phyloP scores from a whole-genome alignment of 768 basidiomycete species.

The Leccinum obscurum region DNA sequence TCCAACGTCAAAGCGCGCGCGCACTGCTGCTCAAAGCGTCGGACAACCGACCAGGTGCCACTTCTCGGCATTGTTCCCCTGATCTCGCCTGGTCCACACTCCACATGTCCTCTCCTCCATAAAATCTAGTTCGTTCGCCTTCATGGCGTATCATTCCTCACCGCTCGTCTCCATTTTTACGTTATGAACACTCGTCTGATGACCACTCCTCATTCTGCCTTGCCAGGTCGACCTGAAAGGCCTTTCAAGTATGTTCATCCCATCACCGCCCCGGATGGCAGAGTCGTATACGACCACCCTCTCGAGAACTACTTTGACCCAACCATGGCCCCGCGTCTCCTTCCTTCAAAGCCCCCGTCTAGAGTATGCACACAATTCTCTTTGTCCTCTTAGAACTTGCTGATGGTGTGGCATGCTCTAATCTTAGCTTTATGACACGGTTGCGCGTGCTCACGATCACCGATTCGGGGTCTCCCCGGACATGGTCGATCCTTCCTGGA shows the following conservation, averaged over 20 bases:
- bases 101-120: constrained; percentile 18
- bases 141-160: constrained; percentile 4
- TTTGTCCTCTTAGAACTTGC: not conserved
- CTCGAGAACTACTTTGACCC: constrained; percentile 29
- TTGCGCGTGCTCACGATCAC: constrained; percentile 30
- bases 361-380: constrained; percentile 15
- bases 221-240: constrained; percentile 11
- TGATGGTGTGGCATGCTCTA: not conserved
- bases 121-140: constrained; percentile 12
- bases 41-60: not conserved
- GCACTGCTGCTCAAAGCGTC: constrained; percentile 9
- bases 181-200: constrained; percentile 12
- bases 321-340: constrained; percentile 18
- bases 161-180: constrained; percentile 7
- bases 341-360: constrained; percentile 12
- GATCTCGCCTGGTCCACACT: constrained; percentile 19
- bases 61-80: constrained; percentile 18
- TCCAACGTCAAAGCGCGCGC: constrained; percentile 16
- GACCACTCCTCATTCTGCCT: constrained; percentile 14
- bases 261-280: constrained; percentile 13
- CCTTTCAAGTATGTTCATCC: constrained; percentile 16
- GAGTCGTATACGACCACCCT: constrained; percentile 22
- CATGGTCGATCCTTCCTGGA: constrained; percentile 15
- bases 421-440: constrained; percentile 31
- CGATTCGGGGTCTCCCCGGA: constrained; percentile 12